These are phyloP conservation scores for Naganishia sp. DNA, from an alignment of 1,284 basidiomycete genomes.

Conservation along the genomic window DNA sequence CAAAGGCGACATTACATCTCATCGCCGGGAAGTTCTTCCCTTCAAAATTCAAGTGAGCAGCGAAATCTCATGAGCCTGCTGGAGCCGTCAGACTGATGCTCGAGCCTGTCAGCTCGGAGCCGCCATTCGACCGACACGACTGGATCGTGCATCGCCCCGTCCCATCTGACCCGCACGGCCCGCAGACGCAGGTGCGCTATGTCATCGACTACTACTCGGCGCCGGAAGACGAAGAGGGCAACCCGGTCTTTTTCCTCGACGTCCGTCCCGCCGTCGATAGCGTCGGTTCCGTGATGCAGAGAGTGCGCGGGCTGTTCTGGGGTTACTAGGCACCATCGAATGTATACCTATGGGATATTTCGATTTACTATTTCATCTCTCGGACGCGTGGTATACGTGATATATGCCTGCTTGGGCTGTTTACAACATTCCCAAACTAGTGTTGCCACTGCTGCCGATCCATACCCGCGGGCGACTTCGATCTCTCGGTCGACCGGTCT, in stretches of 20 bases:
- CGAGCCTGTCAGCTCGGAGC: constrained; percentile 65
- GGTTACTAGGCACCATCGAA: constrained; percentile 1
- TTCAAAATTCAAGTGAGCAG: constrained; percentile 76
- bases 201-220: constrained; percentile 97
- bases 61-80: not conserved
- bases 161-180: constrained; percentile 44
- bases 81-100: no score
- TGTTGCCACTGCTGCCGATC: constrained; percentile 21
- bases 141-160: constrained; percentile 83
- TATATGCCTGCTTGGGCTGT: not conserved
- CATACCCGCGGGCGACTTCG: constrained; percentile 13
- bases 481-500: constrained; percentile 18
- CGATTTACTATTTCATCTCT: no score
- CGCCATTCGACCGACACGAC: constrained; percentile 98
- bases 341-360: not conserved
- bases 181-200: constrained; percentile 66
- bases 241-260: constrained; percentile 87
- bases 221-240: constrained; percentile 77
- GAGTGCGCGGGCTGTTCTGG: constrained; percentile 25
- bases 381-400: not conserved
- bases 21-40: constrained; percentile 86
- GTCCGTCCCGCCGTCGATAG: constrained; percentile 86
- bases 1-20: constrained; percentile 82
- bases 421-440: not conserved
- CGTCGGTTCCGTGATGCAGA: constrained; percentile 53